Conservation (phyloP, 352 stramenopile genomes). For the Salisapilia sapeloensis region DNA sequence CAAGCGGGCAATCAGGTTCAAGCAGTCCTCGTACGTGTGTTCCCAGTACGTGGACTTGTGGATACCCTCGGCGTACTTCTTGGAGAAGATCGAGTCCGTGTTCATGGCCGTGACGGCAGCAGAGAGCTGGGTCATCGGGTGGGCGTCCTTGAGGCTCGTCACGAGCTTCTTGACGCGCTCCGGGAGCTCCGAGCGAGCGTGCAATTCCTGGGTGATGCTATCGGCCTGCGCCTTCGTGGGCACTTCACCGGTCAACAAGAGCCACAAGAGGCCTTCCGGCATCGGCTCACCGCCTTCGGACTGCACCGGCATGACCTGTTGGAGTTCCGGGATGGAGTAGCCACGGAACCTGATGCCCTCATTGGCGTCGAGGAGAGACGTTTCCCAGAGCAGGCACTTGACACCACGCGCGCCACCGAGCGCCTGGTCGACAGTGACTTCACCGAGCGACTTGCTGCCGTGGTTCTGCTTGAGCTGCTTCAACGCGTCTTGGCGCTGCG, state of each 20-base stretch:
- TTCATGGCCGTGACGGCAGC: conserved; percentile 89
- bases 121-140: conserved; percentile 98
- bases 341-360: conserved; percentile 98
- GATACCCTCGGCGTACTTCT: conserved; percentile 93
- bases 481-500: conserved; percentile 83
- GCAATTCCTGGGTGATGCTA: conserved; percentile 91
- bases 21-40: conserved; percentile 95
- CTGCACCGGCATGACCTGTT: conserved; percentile 88
- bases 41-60: conserved; percentile 98
- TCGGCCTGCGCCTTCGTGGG: conserved; percentile 94
- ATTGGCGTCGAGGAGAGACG: conserved; percentile 87
- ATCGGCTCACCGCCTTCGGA: conserved; percentile 89
- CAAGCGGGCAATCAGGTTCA: conserved; percentile 95
- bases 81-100: conserved; percentile 92
- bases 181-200: conserved; percentile 88
- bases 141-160: conserved; percentile 92
- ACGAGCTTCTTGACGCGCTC: conserved; percentile 93
- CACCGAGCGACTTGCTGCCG: conserved; percentile 82
- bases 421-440: conserved; percentile 94
- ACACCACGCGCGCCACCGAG: conserved; percentile 94
- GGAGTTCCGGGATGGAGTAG: conserved; percentile 97
- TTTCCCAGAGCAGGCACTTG: conserved; percentile 99
- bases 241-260: conserved; percentile 95
- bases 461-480: conserved; percentile 91
- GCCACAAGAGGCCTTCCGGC: conserved; percentile 94